Conservation (phyloP, 768 basidiomycete species). For the Lactifluus piperatus region DNA sequence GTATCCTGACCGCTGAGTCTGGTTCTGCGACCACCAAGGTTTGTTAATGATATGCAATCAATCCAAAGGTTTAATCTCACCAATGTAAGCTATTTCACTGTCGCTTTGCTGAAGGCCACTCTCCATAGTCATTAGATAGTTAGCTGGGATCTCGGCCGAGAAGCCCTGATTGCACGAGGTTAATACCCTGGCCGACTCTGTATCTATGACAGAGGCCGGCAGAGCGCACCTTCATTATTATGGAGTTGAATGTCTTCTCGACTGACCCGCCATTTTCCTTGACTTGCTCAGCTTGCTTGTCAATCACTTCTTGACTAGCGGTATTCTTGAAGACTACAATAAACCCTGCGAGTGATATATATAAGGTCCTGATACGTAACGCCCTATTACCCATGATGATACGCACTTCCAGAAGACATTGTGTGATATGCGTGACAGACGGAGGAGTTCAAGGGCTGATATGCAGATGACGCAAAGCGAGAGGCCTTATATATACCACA, state of each 20-base stretch:
- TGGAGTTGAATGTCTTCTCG: conserved; percentile 29
- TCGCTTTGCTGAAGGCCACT: conserved; percentile 21
- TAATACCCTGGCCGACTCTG: not conserved
- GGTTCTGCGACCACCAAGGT: conserved; percentile 28
- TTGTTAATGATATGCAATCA: not conserved
- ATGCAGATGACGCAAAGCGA: not conserved
- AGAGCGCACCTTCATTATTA: conserved; percentile 21
- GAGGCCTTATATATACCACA: not conserved
- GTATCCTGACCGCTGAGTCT: conserved; percentile 36
- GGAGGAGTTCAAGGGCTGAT: not conserved
- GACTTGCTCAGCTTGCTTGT: conserved; percentile 34
- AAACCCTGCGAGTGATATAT: conserved; percentile 30
- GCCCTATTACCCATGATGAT: not conserved
- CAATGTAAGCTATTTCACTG: conserved; percentile 39
- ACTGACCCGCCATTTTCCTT: conserved; percentile 38
- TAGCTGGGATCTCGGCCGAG: conserved; percentile 32
- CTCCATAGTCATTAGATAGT: conserved; percentile 29
- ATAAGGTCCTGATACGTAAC: conserved; percentile 9
- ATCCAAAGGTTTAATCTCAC: conserved; percentile 24
- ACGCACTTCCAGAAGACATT: conserved; percentile 19
- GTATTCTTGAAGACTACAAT: conserved; percentile 48
- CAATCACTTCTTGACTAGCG: conserved; percentile 34
- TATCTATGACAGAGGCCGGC: not conserved
- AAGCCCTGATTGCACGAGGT: conserved; percentile 31
- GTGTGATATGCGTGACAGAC: not conserved